Evolutionary conservation across 2,329 filamentous ascomycete species (phyloP), one percentile per base, ranked within the genome.

Genomic region (Nemania bipapillata): DNA sequence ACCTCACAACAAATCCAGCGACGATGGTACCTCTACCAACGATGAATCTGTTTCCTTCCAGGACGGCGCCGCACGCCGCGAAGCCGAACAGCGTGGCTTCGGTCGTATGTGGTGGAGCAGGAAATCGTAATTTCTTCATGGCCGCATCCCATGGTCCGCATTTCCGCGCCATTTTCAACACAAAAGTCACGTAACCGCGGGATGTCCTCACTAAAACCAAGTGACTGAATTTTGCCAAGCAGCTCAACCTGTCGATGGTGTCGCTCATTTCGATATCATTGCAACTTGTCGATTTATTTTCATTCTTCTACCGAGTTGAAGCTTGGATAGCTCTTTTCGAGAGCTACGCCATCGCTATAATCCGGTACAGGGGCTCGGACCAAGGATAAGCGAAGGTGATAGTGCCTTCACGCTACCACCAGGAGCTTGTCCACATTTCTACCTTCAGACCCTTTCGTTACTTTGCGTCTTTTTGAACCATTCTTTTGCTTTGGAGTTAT

Each of bases 41-140:
- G 80, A 85, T 50, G 79, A 80, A 1, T 77, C 77, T 1, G 83
- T 82, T 69, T 82, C 82, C 26, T 84, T 86, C 70, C 81, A 87
- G 71, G 89, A 91, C 74, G 88, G 87, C 6, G 89, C 89, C 11
- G 88, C 89, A 1, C 82, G 85, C 35, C 83, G 89, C 12, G 89
- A 90, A 77, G 76, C 77, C 15, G 79, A 85, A 63, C 85, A 90
- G 78, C 85, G 88, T 26, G 88, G 88, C n/a, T 86, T 90, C 66
- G 80, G 83, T 45, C 81, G 83, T 57, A 74, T 83, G 50, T 77
- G 79, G 66, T 79, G 78, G 77, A 77, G 74, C 64, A 79, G 75
- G 72, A 74, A 64, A 50, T 65, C 66, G 20, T 80, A 79, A n/a
- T 35, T 56, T 15, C 65, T 45, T 30, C 63, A 28, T 8, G 1